Percentiles rank a stretch among this genome's conserved stretches.
Evolutionary conservation across 148 eudicot genomes (phyloP).

Genomic region (Limonium bicolor): DNA sequence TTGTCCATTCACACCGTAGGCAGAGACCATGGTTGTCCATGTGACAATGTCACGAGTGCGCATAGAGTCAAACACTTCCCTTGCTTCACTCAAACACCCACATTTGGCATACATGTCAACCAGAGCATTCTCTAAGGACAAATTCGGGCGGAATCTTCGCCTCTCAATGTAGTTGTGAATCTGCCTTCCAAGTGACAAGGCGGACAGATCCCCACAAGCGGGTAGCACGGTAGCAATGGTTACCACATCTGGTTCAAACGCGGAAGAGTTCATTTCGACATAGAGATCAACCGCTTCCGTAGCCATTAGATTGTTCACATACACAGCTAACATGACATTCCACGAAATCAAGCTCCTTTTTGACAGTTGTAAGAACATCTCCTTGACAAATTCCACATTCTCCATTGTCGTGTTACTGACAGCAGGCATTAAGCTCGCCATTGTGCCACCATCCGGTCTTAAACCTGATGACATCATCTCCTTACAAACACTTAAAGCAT

Average conservation of each 20-base stretch:
- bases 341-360: conserved; percentile 38
- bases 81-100: conserved; percentile 55
- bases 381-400: conserved; percentile 40
- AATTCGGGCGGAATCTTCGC: conserved; percentile 39
- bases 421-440: conserved; percentile 69
- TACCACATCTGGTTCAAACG: conserved; percentile 50
- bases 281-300: conserved; percentile 52
- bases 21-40: conserved; percentile 81
- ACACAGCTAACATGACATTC: conserved; percentile 82
- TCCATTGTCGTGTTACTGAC: conserved; percentile 33
- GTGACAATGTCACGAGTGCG: conserved; percentile 44
- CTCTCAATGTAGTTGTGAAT: conserved; percentile 39
- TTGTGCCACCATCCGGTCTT: conserved; percentile 58
- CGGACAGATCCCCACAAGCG: conserved; percentile 81
- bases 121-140: conserved; percentile 62
- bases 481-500: conserved; percentile 50
- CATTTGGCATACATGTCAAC: conserved; percentile 87
- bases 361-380: conserved; percentile 31
- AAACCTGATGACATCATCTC: conserved; percentile 30
- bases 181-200: conserved; percentile 42
- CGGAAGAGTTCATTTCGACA: conserved; percentile 35
- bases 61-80: conserved; percentile 55
- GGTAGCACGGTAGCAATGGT: conserved; percentile 69
- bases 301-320: conserved; percentile 61
- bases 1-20: conserved; percentile 58